Conservation (phyloP, 2,329 filamentous ascomycete genomes). For the Aspergillus flavus region DNA sequence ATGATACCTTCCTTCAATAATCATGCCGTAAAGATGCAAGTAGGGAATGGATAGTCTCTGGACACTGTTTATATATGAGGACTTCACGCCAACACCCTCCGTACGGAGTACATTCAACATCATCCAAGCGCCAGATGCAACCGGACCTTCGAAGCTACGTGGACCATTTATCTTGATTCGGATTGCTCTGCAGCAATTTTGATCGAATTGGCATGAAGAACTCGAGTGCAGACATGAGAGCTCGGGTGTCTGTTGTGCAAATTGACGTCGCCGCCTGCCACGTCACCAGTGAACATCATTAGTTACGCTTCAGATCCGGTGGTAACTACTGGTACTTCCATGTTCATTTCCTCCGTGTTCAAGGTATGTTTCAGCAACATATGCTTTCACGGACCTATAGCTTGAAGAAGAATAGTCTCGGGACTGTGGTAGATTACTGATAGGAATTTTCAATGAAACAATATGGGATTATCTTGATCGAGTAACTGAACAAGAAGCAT, state of each 20-base stretch:
- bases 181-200: slow-evolving; percentile 14
- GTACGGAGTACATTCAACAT: slow-evolving; percentile 6
- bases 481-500: slow-evolving; percentile 28
- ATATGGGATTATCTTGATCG: slow-evolving; percentile 32
- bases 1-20: background rate
- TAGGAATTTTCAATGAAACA: slow-evolving; percentile 12
- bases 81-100: background rate
- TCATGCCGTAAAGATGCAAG: background rate
- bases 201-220: slow-evolving; percentile 23
- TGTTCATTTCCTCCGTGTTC: slow-evolving; percentile 15
- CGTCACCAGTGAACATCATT: slow-evolving; percentile 34
- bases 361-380: slow-evolving; percentile 5
- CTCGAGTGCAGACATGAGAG: slow-evolving; percentile 24
- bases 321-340: slow-evolving; percentile 9
- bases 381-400: slow-evolving; percentile 1
- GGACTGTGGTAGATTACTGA: slow-evolving; percentile 2
- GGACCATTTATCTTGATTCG: slow-evolving; percentile 26
- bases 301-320: slow-evolving; percentile 28
- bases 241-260: slow-evolving; percentile 24
- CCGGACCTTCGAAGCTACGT: slow-evolving; percentile 29
- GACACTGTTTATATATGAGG: slow-evolving; percentile 13
- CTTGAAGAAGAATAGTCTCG: slow-evolving; percentile 13
- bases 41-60: background rate
- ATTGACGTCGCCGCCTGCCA: slow-evolving; percentile 31
- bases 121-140: slow-evolving; percentile 16